Percentiles rank a stretch among this genome's conserved stretches.
phyloP scores from a whole-genome alignment of 768 basidiomycete species.

The Stropharia rugosoannulata region DNA sequence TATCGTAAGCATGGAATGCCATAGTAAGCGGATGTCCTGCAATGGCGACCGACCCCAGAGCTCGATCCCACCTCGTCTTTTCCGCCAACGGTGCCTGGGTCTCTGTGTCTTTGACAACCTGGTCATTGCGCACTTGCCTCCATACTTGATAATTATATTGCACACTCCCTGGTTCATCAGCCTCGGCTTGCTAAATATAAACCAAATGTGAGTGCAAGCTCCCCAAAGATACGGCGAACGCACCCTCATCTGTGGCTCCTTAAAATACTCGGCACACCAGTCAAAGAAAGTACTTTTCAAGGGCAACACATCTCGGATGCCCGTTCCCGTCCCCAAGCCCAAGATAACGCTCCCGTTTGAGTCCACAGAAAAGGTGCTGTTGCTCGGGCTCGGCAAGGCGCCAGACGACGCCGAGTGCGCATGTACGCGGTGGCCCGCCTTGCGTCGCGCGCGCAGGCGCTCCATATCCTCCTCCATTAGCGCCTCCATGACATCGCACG shows the following conservation, averaged over 20 bases:
- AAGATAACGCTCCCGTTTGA: conserved; percentile 68
- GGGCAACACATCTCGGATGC: conserved; percentile 83
- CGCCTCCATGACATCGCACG: conserved; percentile 83
- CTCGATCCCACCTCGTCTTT: conserved; percentile 66
- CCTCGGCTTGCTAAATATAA: conserved; percentile 76
- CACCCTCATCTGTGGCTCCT: conserved; percentile 98
- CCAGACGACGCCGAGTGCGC: conserved; percentile 35
- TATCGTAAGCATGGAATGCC: conserved; percentile 91
- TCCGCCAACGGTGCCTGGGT: conserved; percentile 73
- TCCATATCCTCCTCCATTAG: conserved; percentile 96
- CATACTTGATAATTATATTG: conserved; percentile 96
- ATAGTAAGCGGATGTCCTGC: conserved; percentile 67
- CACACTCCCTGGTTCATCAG: conserved; percentile 92
- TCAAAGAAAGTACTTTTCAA: conserved; percentile 92
- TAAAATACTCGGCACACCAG: conserved; percentile 97
- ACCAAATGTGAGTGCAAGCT: conserved; percentile 9
- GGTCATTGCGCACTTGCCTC: conserved; percentile 89
- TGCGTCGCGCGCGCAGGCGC: conserved; percentile 71
- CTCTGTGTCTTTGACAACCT: conserved; percentile 66
- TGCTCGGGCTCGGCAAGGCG: conserved; percentile 64
- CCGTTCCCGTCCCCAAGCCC: conserved; percentile 76
- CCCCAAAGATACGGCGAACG: not conserved
- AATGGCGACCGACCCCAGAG: conserved; percentile 64
- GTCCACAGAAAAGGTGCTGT: conserved; percentile 77
- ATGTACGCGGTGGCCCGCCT: conserved; percentile 36